Base-by-base conservation (phyloP, 2,329 filamentous ascomycete genomes). In the Colletotrichum karsti region DNA sequence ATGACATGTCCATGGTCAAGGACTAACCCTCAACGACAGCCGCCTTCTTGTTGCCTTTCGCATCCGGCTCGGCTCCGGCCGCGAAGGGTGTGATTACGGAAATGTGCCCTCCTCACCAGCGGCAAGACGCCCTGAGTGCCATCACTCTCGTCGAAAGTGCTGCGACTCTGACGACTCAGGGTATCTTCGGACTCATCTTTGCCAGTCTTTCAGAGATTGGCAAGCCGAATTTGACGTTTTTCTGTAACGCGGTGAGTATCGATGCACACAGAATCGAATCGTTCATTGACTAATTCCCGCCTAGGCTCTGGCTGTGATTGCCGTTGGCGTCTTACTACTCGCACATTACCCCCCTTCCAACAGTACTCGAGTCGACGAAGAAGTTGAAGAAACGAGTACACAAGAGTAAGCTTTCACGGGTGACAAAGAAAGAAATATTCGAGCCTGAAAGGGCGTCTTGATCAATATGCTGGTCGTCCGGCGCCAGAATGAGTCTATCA, bases 21-120 rank as follows among this genome's bases (percentile, higher is more conserved):
- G n/a, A 30, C 8, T 5, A 28, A 53, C 59, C 0, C 57, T 3
- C 0, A 4, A 30, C n/a, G 0, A 12, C 65, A 85, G 87, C 91
- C 2, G 90, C 90, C 0, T 85, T 88, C 26, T 74, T 93, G 1
- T 82, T 93, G 0, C 91, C 91, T 0, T 87, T 93, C 30, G 90
- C 89, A 0, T 91, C 91, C 0, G 91, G 91, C 0, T 91, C 91
- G 0, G 91, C 90, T 0, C 86, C 90, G 0, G 90, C 91, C 0
- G 90, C 90, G 1, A 93, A 93, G 71, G 91, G 91, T 1, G 89
- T 91, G n/a, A 92, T 93, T 67, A 86, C 92, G 0, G 87, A 91
- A 63, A 91, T 93, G 90, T 90, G 90, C 48, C 81, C 89, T 0
- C 82, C 87, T 2, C 83, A 83, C 0, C 86, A 91, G 62, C 84